Evolutionary conservation across 345 rosid genomes (phyloP).

Genomic region (Populus tremula): DNA sequence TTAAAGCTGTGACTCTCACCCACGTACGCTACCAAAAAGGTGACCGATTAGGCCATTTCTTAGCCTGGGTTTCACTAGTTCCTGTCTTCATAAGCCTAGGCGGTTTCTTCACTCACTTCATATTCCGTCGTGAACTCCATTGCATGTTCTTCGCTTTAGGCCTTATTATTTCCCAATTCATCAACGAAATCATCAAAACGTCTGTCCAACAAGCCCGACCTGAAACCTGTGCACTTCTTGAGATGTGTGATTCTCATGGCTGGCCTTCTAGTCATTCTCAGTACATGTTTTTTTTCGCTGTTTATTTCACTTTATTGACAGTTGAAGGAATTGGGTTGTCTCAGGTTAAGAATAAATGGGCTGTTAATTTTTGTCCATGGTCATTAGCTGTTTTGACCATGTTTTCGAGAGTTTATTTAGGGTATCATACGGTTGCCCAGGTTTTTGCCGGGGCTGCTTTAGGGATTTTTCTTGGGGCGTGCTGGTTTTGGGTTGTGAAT

Average conservation of each 20-base stretch:
- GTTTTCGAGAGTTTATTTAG: conserved; percentile 91
- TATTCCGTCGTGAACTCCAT: conserved; percentile 91
- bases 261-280: conserved; percentile 97
- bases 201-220: conserved; percentile 88
- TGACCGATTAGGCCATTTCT: conserved; percentile 74
- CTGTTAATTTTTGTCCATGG: conserved; percentile 52
- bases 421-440: conserved; percentile 83
- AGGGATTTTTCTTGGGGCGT: conserved; percentile 58
- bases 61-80: conserved; percentile 87
- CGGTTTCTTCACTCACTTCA: conserved; percentile 85
- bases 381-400: conserved; percentile 63
- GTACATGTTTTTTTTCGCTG: conserved; percentile 87
- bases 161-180: conserved; percentile 69
- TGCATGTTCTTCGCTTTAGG: conserved; percentile 85
- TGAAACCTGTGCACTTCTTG: conserved; percentile 71
- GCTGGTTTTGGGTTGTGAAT: conserved; percentile 88
- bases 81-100: conserved; percentile 87
- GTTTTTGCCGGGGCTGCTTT: conserved; percentile 76
- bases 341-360: conserved; percentile 49
- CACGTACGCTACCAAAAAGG: conserved; percentile 81
- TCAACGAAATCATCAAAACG: conserved; percentile 67
- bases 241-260: conserved; percentile 94
- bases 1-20: conserved; percentile 81
- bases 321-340: conserved; percentile 60
- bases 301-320: conserved; percentile 53